Base-by-base conservation (phyloP, 2,329 filamentous ascomycete genomes). In the Scedosporium apiospermum region DNA sequence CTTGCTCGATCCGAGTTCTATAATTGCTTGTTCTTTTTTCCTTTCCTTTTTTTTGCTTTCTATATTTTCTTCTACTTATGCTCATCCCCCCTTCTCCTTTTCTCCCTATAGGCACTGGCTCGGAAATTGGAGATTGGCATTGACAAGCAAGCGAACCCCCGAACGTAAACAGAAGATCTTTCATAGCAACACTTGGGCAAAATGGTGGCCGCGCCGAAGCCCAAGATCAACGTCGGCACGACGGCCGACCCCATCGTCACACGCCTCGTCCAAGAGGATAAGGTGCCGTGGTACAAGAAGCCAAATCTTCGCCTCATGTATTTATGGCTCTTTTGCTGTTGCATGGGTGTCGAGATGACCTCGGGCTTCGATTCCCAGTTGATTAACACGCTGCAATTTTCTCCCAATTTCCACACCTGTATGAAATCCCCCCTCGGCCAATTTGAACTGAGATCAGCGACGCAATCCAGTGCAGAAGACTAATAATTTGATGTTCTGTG, bases 271-370 rank as follows among this genome's bases (percentile, higher is more conserved):
- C 64, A 65, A 2, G 70, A 69, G 67, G 71, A 73, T 62, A 70
- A 70, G 65, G 65, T 66, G 21, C 73, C 73, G 66, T 83, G 80
- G 81, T 83, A 80, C 73, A 78, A 77, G 66, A 84, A 84, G 67
- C 78, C 74, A 0, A 83, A 84, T 64, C 73, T 84, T 34, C 75
- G 82, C 53, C 64, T 68, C 3, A 73, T 85, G 62, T 85, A 84
- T 67, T 67, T 83, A 3, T 69, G 78, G 61, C 73, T 84, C 60
- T 79, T 84, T 53, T 75, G 79, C 10, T 80, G 79, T 57, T 82
- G 79, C 67, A 79, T 84, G 70, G 81, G 81, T 61, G 80, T 84
- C 21, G 82, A 84, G 69, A 81, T 82, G 64, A 84, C 82, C 0
- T 82, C 79, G 3, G 81, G 82, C 0, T 84, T 83, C 62, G 82